These are phyloP conservation scores for Tillandsia leiboldiana DNA, from an alignment of 176 grass and related monocot genomes.

Conservation along the genomic window DNA sequence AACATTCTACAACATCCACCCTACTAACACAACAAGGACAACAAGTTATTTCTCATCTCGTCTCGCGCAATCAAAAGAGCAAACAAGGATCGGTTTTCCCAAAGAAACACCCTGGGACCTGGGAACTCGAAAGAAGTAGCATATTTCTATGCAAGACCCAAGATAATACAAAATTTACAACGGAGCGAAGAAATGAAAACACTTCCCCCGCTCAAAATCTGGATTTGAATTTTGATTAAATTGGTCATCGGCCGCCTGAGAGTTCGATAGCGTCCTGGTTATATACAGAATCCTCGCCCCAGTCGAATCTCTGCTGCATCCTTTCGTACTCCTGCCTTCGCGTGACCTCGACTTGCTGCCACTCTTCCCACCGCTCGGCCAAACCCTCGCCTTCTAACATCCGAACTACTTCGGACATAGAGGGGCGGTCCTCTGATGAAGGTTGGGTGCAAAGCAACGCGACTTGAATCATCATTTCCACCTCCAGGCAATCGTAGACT, in stretches of 20 bases:
- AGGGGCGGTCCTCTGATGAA: conserved; percentile 76
- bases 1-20: too few species aligned
- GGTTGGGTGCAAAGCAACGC: conserved; percentile 84
- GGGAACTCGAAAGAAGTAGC: too few species aligned
- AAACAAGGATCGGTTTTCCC: too few species aligned
- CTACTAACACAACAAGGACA: too few species aligned
- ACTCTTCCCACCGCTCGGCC: conserved; percentile 89
- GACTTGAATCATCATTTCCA: conserved; percentile 90
- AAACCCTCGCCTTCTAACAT: conserved; percentile 96
- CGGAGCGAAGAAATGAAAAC: too few species aligned
- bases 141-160: too few species aligned
- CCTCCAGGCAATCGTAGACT: conserved; percentile 47
- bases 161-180: too few species aligned
- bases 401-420: conserved; percentile 90
- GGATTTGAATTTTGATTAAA: background rate
- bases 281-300: background rate
- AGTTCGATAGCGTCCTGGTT: conserved; percentile 5
- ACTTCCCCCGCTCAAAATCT: background rate
- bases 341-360: conserved; percentile 87
- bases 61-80: too few species aligned
- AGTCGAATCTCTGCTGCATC: conserved; percentile 1
- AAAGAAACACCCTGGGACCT: too few species aligned
- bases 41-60: too few species aligned
- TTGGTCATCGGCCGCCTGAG: background rate
- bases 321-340: conserved; percentile 43